Evolutionary conservation across 2,329 filamentous ascomycete genomes (phyloP), one percentile per base, ranked within the genome.

Genomic region (Ustulina deusta): DNA sequence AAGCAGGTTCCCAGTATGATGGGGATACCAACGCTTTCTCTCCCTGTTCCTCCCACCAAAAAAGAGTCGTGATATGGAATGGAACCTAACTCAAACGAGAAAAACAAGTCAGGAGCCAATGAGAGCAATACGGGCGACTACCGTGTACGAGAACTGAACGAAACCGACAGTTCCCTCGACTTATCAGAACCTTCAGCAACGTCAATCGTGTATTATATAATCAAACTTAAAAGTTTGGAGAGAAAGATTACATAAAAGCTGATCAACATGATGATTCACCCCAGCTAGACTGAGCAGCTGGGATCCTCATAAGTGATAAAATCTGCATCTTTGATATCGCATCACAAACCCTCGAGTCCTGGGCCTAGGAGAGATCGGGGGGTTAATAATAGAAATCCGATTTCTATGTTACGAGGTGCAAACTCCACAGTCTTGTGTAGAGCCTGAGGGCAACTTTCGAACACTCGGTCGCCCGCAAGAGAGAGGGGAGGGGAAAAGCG

Each of bases 1-100:
- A 89, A 89, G 75, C 86, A 89, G 74, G 87, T 89, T 27, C 77
- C 77, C n/a, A 78, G 76, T 62, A 78, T 79, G 77, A 73, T 79
- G 72, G 73, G 73, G 6, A 60, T 76, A 27, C 66, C 74, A 29
- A 72, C 69, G 32, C 73, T 76, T 25, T 67, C 73, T 40, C 72
- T 76, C 22, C 75, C 76, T 46, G 65, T 67, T 65, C 63, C 70
- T 64, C 63, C 70, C 32, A 69, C 63, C 2, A 38, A 56, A n/a
- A 38, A 56, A n/a, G 61, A 70, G n/a, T 52, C 36, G 38, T 64
- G 17, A 65, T 4, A 36, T 13, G 13, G 17, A 63, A 36, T 13
- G 13, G 17, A 63, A n/a, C 13, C 22, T 20, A 3, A 22, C 9
- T 13, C 4, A 27, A 38, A 56, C 7, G 22, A 36, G 20, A 36